A percentile compares a stretch with the other conserved stretches of the same genome.
These are phyloP conservation scores for Alternaria ethzedia DNA, from an alignment of 2,329 filamentous ascomycete species.

Conservation along the genomic window DNA sequence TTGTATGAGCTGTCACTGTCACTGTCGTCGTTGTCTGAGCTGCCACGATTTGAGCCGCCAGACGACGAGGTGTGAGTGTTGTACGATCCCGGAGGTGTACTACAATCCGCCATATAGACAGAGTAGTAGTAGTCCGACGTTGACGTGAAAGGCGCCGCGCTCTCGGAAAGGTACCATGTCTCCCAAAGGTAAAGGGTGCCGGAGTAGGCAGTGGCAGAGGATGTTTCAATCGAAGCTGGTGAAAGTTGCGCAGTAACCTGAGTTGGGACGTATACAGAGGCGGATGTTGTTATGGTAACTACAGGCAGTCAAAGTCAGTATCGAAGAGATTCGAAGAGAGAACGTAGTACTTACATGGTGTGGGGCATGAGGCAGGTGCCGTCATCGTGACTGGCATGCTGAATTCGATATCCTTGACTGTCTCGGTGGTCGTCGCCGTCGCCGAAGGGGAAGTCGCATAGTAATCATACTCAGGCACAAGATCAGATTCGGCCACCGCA, in stretches of 20 bases:
- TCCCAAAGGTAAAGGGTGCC: slow-evolving; percentile 16
- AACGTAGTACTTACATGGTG: slow-evolving; percentile 14
- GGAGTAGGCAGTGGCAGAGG: slow-evolving; percentile 8
- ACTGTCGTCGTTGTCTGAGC: neutral
- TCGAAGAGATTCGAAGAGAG: neutral
- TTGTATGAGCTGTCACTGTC: slow-evolving; percentile 11
- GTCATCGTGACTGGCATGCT: slow-evolving; percentile 42
- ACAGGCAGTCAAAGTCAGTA: neutral
- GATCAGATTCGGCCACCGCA: slow-evolving; percentile 32
- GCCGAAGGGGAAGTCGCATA: slow-evolving; percentile 9
- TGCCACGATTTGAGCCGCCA: neutral
- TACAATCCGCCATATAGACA: slow-evolving; percentile 33
- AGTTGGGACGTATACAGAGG: slow-evolving; percentile 28
- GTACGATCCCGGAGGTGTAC: slow-evolving; percentile 20
- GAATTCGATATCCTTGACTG: slow-evolving; percentile 18
- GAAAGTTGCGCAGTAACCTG: slow-evolving; percentile 31
- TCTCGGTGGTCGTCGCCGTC: slow-evolving; percentile 4
- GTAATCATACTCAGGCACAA: slow-evolving; percentile 22
- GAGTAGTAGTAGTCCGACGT: slow-evolving; percentile 29
- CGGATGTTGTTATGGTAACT: slow-evolving; percentile 26
- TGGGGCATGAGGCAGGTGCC: slow-evolving; percentile 36
- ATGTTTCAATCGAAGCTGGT: slow-evolving; percentile 27
- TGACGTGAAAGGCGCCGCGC: slow-evolving; percentile 34
- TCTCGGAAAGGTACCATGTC: slow-evolving; percentile 34
- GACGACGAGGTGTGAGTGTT: slow-evolving; percentile 2